These are phyloP conservation scores for Spirogloea muscicola DNA, from an alignment of 139 green algal species.

Conservation along the genomic window DNA sequence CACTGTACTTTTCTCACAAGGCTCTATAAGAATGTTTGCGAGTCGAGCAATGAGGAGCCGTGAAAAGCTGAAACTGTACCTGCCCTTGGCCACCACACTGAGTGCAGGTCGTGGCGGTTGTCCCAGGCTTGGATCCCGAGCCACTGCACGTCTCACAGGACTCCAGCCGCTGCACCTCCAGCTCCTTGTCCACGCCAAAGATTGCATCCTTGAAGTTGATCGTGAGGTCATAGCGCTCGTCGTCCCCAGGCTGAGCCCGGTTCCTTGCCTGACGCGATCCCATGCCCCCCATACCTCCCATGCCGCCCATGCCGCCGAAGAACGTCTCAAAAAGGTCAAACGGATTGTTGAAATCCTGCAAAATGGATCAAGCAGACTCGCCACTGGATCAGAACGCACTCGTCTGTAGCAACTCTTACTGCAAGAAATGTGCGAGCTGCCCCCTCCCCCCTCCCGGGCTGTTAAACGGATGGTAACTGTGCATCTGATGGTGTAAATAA, in stretches of 20 bases:
- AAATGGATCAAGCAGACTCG: too few species aligned
- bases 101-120: conserved; percentile 69
- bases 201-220: conserved; percentile 49
- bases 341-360: conserved; percentile 81
- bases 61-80: too few species aligned
- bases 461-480: too few species aligned
- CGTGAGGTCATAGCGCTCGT: conserved; percentile 59
- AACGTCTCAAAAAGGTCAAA: conserved; percentile 99
- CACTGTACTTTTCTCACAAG: too few species aligned
- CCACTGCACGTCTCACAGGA: conserved; percentile 55
- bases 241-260: conserved; percentile 66
- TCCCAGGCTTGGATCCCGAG: conserved; percentile 80
- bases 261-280: conserved; percentile 52
- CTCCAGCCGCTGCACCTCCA: conserved; percentile 80
- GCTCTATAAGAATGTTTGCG: too few species aligned
- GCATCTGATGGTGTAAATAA: too few species aligned
- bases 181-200: conserved; percentile 69
- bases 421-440: too few species aligned
- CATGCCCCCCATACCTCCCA: conserved; percentile 56
- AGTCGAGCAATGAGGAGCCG: too few species aligned
- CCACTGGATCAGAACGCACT: too few species aligned
- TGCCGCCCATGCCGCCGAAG: conserved; percentile 73
- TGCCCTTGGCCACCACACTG: conserved; percentile 81
- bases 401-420: too few species aligned
- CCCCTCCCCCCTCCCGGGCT: too few species aligned